A percentile compares a stretch with the other conserved stretches of the same genome.
Evolutionary conservation across 805 yeast species (phyloP).

Genomic region (Ogataea saltuana): DNA sequence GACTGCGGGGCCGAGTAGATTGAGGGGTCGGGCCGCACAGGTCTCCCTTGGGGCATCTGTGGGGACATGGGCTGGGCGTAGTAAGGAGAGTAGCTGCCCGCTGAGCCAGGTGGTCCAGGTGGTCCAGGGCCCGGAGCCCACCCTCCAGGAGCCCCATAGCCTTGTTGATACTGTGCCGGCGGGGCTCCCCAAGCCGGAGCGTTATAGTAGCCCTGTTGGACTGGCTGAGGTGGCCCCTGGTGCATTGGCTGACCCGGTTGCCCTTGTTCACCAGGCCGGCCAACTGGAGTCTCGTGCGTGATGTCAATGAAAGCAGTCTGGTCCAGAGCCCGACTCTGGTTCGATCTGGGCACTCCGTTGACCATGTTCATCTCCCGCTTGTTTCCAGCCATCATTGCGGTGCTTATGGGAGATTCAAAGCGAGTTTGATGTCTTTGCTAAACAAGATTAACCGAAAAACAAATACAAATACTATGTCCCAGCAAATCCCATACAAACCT

Average conservation of each 20-base stretch:
- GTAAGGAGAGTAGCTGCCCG: background rate
- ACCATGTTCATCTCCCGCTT: conserved; percentile 13
- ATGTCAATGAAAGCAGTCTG: conserved; percentile 49
- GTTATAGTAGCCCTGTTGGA: background rate
- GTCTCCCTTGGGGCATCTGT: background rate
- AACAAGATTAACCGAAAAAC: background rate
- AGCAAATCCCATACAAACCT: background rate
- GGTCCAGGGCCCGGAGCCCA: background rate
- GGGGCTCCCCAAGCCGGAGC: background rate
- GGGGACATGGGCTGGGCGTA: conserved; percentile 3
- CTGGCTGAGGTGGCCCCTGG: background rate
- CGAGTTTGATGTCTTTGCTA: too few relatives aligned
- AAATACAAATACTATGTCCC: background rate
- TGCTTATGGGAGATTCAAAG: too few relatives aligned
- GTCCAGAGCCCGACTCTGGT: conserved; percentile 40
- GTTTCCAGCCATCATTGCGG: conserved; percentile 13
- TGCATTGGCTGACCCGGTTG: too few relatives aligned
- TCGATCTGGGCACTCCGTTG: conserved; percentile 28
- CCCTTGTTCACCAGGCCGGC: background rate
- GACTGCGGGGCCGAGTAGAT: conserved; percentile 17
- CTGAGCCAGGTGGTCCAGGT: too few relatives aligned
- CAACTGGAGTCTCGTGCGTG: conserved; percentile 41
- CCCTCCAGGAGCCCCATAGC: background rate
- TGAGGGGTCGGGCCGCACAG: too few relatives aligned
- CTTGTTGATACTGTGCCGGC: background rate